A percentile compares a stretch with the other conserved stretches of the same genome.
These are phyloP conservation scores for Trypanosoma scelopori DNA, from an alignment of 208 protist species.

Conservation along the genomic window DNA sequence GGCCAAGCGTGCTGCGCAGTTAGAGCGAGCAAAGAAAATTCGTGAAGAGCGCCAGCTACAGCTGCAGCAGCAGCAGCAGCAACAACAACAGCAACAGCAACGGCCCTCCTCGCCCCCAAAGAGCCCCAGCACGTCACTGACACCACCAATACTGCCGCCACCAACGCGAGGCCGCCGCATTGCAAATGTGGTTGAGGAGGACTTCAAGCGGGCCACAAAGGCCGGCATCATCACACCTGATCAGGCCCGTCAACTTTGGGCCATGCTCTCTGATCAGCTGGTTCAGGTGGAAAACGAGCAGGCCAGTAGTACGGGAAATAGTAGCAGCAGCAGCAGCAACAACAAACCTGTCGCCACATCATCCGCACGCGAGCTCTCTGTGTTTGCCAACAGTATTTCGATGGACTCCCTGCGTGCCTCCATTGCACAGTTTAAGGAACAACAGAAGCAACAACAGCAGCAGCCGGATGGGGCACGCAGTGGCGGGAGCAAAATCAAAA, in stretches of 20 bases:
- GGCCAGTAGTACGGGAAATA: background rate
- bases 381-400: constrained; percentile 62
- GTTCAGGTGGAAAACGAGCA: constrained; percentile 48
- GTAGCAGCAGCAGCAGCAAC: constrained; percentile 1
- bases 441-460: constrained; percentile 45
- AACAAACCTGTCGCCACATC: too few relatives aligned
- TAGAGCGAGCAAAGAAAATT: constrained; percentile 72
- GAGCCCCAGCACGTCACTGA: background rate
- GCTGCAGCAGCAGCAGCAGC: constrained; percentile 27
- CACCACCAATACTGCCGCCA: background rate
- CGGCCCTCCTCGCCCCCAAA: background rate
- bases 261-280: constrained; percentile 80
- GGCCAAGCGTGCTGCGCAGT: constrained; percentile 79
- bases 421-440: constrained; percentile 72
- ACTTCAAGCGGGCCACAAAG: constrained; percentile 74
- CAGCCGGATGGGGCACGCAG: background rate
- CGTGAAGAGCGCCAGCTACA: constrained; percentile 62
- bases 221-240: constrained; percentile 81
- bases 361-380: background rate
- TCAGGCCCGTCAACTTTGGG: constrained; percentile 84
- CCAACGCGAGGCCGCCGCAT: constrained; percentile 25
- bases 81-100: constrained; percentile 29
- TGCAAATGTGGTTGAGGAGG: constrained; percentile 63
- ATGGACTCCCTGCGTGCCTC: constrained; percentile 67
- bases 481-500: background rate